Base-by-base conservation (phyloP, 2,329 filamentous ascomycete genomes). In the Thelonectria blattea region DNA sequence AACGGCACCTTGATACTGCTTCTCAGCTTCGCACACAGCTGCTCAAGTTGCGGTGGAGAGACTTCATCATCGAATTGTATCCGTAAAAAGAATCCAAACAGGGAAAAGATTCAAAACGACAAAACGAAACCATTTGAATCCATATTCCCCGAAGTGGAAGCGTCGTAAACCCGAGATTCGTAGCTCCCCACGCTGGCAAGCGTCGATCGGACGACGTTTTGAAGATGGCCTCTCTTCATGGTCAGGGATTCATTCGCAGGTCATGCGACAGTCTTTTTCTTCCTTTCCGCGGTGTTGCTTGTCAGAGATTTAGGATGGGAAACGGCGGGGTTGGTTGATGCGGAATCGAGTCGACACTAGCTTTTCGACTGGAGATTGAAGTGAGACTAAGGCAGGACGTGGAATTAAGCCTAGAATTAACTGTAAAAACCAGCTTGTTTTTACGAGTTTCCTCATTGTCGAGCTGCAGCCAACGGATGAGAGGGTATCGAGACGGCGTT, bases 401-500 rank as follows among this genome's bases (percentile, higher is more conserved):
- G 9, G 39, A 54, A 24, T 45, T 54, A 54, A 54, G 52, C 17
- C 52, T 54, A 39, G 17, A 54, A 48, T 24, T 55, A 55, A 48
- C 12, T 5, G 22, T 27, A 47, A 47, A 30, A 17, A 46, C 12
- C 17, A 17, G 9, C 11, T n/a, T 27, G 2, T 27, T 14, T 7
- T 46, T 24, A 24, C 18, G 42, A 22, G 17, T 46, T 46, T 6
- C 42, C 17, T 6, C 2, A 17, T 46, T 46, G 18, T 27, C 18
- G 7, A 11, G 20, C 12, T 5, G 34, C 34, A 14, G 34, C 34
- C 6, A 37, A 14, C 34, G 15, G 15, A 15, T 10, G 27, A 7
- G 27, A 30, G 27, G 5, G 5, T 30, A 10, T 30, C 8, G 22
- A 24, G 22, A 24, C 6, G 22, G 22, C 22, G 22, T 24, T 24